Percentiles rank a stretch among this genome's conserved stretches.
phyloP scores from a whole-genome alignment of 305 asterid species.

The Fraxinus ornus region DNA sequence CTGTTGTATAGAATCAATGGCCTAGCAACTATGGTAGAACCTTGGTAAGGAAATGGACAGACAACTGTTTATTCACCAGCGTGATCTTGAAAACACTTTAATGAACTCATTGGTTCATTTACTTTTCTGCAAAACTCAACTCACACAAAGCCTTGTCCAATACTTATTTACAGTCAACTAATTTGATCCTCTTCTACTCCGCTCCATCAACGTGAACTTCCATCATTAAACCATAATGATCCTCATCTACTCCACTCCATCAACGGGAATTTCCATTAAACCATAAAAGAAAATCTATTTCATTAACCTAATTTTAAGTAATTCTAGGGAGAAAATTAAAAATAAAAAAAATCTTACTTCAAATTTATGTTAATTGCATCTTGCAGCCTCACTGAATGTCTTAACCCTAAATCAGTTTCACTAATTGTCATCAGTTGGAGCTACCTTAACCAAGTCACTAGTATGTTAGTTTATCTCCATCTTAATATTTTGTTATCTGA shows the following conservation, averaged over 20 bases:
- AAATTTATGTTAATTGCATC: not conserved
- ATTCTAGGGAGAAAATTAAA: not conserved
- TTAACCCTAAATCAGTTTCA: not conserved
- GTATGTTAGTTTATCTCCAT: not conserved
- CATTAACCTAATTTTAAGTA: not conserved
- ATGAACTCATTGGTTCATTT: not conserved
- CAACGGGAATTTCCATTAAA: not conserved
- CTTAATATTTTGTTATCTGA: not conserved
- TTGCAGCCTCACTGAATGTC: not conserved
- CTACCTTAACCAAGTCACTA: not conserved
- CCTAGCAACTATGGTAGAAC: not conserved
- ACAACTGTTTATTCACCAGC: not conserved
- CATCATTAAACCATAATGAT: not conserved
- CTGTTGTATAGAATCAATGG: not conserved
- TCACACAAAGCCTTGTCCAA: not conserved
- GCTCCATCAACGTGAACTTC: not conserved
- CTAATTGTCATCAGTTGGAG: not conserved
- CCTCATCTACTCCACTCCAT: not conserved
- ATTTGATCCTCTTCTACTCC: not conserved
- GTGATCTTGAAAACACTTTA: not conserved
- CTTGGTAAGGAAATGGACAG: not conserved
- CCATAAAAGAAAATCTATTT: not conserved
- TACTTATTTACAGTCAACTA: not conserved
- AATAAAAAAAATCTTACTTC: not conserved
- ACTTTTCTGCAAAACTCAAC: not conserved